A percentile compares a stretch with the other conserved stretches of the same genome.
These are phyloP conservation scores for Adenanthera pavonina DNA, from an alignment of 306 rosid species.

Conservation along the genomic window DNA sequence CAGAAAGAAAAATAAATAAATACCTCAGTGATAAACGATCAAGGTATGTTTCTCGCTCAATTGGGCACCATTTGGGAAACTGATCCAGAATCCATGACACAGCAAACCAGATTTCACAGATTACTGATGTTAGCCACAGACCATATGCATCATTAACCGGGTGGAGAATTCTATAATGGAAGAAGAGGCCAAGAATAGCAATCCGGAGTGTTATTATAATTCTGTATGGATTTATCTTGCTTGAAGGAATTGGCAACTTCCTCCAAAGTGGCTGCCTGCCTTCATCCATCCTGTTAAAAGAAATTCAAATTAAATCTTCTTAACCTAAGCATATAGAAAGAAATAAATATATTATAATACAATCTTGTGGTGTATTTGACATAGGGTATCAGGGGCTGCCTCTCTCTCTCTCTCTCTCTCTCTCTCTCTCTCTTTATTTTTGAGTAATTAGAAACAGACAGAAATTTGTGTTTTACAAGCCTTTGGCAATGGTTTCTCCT, in stretches of 20 bases:
- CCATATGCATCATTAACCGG: conserved; percentile 82
- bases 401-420: too few relatives aligned
- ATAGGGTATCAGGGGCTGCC: too few relatives aligned
- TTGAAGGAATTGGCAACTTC: conserved; percentile 80
- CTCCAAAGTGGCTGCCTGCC: conserved; percentile 92
- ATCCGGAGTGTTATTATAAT: conserved; percentile 77
- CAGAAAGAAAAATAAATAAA: conserved; percentile 1
- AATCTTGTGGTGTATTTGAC: too few relatives aligned
- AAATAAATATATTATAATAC: neutral
- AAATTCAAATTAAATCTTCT: conserved; percentile 15
- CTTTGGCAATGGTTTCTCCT: too few relatives aligned
- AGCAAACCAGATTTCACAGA: conserved; percentile 97
- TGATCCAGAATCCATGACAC: conserved; percentile 93
- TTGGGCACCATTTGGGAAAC: conserved; percentile 90
- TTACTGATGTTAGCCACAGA: conserved; percentile 86
- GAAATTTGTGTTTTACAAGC: too few relatives aligned
- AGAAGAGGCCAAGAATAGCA: conserved; percentile 75
- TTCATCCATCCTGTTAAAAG: conserved; percentile 84
- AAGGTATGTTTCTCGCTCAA: conserved; percentile 87
- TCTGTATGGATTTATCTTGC: conserved; percentile 91
- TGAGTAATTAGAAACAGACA: too few relatives aligned
- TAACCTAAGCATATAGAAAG: neutral
- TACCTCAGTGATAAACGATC: conserved; percentile 89
- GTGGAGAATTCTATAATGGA: conserved; percentile 88
- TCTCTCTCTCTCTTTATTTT: too few relatives aligned